Base-by-base conservation (phyloP, 2,329 filamentous ascomycete genomes). In the Achaetomium macrosporum region DNA sequence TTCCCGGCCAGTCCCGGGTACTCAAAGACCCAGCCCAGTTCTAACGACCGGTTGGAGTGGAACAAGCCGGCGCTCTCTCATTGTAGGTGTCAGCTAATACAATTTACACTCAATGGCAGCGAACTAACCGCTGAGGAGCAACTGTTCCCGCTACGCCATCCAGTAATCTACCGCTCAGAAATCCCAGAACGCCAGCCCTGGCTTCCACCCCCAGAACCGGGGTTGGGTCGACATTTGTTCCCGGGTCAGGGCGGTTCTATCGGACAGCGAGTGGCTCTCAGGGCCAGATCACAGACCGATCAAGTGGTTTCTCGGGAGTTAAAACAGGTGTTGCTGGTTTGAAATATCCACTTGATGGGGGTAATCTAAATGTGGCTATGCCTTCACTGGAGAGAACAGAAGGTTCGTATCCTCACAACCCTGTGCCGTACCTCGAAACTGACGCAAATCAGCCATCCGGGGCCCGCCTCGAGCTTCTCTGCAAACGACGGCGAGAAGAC, bases 1-100 rank as follows among this genome's bases (percentile, higher is more conserved):
- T 60, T 59, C 16, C 53, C 57, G 10, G 43, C 47, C 20, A 51
- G 55, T 17, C 51, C 53, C 9, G 45, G 36, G 3, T 49, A 40
- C 17, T 31, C 48, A 1, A 54, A 46, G 15, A 17, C 43, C 6
- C 49, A 54, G 25, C 13, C 54, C 1, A 43, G n/a, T 12, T 37
- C 48, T 16, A 20, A 30, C 17, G 29, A 40, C 8, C 15, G 53
- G 13, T 33, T 41, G 3, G 42, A 47, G 12, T 57, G 53, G 57
- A 53, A 51, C 25, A 56, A 49, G 9, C 47, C 55, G 6, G 25
- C 20, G n/a, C 15, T 33, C 11, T 36, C 53, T 16, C 54, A 55
- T 6, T 37, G 58, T 59, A 17, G 20, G 53, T 46, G 1, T 30
- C 36, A 7, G n/a, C 25, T 25, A 4, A 4, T 7, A 5, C 12